Evolutionary conservation across 192 early-diverging fungal species (phyloP).

Genomic region (Coemansia furcata): DNA sequence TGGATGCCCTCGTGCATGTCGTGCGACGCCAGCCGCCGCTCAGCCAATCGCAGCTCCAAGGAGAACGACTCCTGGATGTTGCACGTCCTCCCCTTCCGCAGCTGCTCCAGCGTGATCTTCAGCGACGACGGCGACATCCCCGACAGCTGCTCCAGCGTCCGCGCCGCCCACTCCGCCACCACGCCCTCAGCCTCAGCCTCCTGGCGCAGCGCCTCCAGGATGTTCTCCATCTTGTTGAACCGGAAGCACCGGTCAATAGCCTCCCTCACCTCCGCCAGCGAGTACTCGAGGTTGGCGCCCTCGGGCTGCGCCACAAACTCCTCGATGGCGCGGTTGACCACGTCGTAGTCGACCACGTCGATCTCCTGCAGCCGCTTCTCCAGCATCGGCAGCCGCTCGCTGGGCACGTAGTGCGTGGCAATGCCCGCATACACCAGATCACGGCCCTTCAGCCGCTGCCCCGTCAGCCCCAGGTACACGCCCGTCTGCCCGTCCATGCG

Average conservation of each 20-base stretch:
- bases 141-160: slow-evolving; percentile 63
- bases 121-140: slow-evolving; percentile 82
- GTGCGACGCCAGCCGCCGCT: slow-evolving; percentile 68
- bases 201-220: slow-evolving; percentile 75
- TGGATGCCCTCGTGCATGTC: slow-evolving; percentile 92
- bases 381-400: slow-evolving; percentile 73
- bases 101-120: slow-evolving; percentile 83
- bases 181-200: slow-evolving; percentile 46
- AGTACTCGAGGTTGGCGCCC: slow-evolving; percentile 24
- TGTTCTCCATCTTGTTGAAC: slow-evolving; percentile 77
- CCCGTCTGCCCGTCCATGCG: slow-evolving; percentile 94
- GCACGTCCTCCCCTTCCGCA: slow-evolving; percentile 67
- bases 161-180: slow-evolving; percentile 58
- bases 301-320: slow-evolving; percentile 77
- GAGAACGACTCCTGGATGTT: slow-evolving; percentile 77
- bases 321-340: slow-evolving; percentile 84
- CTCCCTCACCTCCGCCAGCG: slow-evolving; percentile 48
- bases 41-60: slow-evolving; percentile 82
- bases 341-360: slow-evolving; percentile 69
- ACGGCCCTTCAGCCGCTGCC: slow-evolving; percentile 69
- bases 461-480: slow-evolving; percentile 88
- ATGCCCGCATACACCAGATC: slow-evolving; percentile 93
- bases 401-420: slow-evolving; percentile 95
- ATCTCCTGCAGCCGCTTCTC: slow-evolving; percentile 80
- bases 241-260: slow-evolving; percentile 88